phyloP scores from a whole-genome alignment of 2,329 filamentous ascomycete genomes.

The Biscogniauxia sp. region DNA sequence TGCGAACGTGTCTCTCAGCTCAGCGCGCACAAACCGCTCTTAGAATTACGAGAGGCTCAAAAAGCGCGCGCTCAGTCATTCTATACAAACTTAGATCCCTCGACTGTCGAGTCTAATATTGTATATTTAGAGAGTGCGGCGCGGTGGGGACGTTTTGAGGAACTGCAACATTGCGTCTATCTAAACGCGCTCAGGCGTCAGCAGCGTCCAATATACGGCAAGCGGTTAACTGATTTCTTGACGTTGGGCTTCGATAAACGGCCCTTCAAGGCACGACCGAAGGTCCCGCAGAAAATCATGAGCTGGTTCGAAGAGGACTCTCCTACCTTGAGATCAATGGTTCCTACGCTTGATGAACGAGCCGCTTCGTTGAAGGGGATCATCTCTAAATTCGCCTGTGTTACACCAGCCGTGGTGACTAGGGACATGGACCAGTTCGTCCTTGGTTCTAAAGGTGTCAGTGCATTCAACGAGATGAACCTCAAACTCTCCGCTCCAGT shows the following conservation, averaged over 20 bases:
- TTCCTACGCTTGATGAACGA: constrained; percentile 72
- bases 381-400: constrained; percentile 85
- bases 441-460: constrained; percentile 59
- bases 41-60: constrained; percentile 71
- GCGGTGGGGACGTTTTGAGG: constrained; percentile 69
- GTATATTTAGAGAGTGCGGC: constrained; percentile 69
- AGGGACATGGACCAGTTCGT: constrained; percentile 69
- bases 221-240: constrained; percentile 71
- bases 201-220: constrained; percentile 77
- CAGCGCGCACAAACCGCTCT: constrained; percentile 67
- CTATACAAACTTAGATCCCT: constrained; percentile 57
- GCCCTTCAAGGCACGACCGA: constrained; percentile 59
- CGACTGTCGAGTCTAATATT: constrained; percentile 67
- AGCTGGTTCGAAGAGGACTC: constrained; percentile 76
- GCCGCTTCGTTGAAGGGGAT: constrained; percentile 69
- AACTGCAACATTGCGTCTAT: constrained; percentile 77
- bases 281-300: constrained; percentile 60
- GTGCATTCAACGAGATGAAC: constrained; percentile 55
- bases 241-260: constrained; percentile 61
- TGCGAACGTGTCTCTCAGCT: constrained; percentile 61
- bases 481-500: constrained; percentile 56
- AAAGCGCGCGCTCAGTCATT: constrained; percentile 57
- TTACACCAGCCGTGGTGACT: constrained; percentile 85
- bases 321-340: constrained; percentile 59
- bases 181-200: constrained; percentile 79